A percentile compares a stretch with the other conserved stretches of the same genome.
These are phyloP conservation scores for Trifolium pratense DNA, from an alignment of 306 rosid genomes.

Conservation along the genomic window DNA sequence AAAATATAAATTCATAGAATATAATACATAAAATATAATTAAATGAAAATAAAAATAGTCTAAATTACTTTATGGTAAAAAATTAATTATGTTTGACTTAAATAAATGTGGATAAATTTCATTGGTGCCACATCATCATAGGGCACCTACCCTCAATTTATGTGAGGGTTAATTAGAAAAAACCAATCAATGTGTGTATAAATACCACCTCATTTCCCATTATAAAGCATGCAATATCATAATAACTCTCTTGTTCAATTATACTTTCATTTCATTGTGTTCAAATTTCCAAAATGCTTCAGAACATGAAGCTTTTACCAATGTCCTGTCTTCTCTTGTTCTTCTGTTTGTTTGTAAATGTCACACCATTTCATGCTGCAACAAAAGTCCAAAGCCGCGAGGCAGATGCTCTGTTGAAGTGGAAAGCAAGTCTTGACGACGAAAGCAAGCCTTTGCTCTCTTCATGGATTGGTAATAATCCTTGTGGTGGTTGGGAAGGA, in stretches of 20 bases:
- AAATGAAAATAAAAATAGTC: no score
- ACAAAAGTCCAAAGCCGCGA: background rate
- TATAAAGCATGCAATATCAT: background rate
- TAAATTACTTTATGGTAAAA: no score
- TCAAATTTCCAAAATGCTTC: background rate
- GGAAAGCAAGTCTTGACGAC: background rate
- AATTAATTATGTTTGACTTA: no score
- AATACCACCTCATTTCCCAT: background rate
- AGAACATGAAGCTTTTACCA: background rate
- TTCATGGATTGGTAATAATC: background rate
- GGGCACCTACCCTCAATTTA: no score
- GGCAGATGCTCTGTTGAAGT: background rate
- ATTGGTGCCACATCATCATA: no score
- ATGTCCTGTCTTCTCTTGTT: background rate
- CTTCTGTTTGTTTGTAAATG: background rate
- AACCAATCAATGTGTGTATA: background rate
- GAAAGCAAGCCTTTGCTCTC: background rate
- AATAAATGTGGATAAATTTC: no score
- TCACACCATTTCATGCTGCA: background rate
- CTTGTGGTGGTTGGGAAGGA: background rate
- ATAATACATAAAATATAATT: no score
- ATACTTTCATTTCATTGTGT: background rate
- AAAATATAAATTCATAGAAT: no score
- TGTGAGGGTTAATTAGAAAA: no score
- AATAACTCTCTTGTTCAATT: no score